phyloP scores from a whole-genome alignment of 768 basidiomycete genomes.

The Boletus huronensis region DNA sequence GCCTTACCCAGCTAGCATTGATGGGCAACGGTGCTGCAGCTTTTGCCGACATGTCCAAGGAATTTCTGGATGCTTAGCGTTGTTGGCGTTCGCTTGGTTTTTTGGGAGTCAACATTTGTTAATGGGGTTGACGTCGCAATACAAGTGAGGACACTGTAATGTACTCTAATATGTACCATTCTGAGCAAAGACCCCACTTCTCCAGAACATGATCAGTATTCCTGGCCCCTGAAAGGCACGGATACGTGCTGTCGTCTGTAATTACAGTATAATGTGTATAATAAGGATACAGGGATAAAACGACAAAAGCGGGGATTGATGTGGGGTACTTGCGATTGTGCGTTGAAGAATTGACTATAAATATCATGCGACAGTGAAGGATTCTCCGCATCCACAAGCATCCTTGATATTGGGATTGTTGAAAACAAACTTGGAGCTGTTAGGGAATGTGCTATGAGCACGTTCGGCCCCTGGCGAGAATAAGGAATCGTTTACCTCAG shows the following conservation, averaged over 20 bases:
- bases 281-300: conserved; percentile 30
- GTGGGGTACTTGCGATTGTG: conserved; percentile 13
- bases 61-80: conserved; percentile 54
- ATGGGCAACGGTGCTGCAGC: conserved; percentile 74
- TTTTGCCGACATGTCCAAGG: conserved; percentile 75
- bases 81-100: neutral
- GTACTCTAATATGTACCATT: conserved; percentile 11
- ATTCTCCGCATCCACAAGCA: conserved; percentile 93
- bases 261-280: conserved; percentile 15
- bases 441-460: conserved; percentile 2
- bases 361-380: conserved; percentile 58
- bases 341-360: conserved; percentile 3
- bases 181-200: conserved; percentile 14
- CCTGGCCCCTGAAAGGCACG: neutral
- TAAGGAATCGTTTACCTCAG: conserved; percentile 53
- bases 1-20: conserved; percentile 67
- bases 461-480: neutral
- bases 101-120: neutral
- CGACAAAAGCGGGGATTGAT: neutral
- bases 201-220: conserved; percentile 1
- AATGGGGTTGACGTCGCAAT: neutral
- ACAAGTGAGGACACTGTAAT: conserved; percentile 10
- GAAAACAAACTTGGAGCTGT: conserved; percentile 76
- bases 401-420: conserved; percentile 94
- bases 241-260: conserved; percentile 2